Conservation (phyloP, 371 early-diverging fungal species). For the Paramicrosporidium saccamoebae region DNA sequence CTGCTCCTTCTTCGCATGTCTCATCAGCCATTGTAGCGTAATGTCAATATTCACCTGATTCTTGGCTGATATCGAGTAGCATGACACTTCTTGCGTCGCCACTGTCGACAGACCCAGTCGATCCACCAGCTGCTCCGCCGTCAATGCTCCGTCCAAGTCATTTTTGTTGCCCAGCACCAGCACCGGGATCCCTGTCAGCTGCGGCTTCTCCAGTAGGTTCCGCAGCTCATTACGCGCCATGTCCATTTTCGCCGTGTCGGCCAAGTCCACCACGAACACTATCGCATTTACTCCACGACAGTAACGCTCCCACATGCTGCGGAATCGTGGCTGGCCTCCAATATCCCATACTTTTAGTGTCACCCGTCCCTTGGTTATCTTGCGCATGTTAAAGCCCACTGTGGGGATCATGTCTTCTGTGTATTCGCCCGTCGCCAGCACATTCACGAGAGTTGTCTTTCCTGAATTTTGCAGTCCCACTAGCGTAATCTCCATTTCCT, state of each 20-base stretch:
- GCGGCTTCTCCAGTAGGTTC: slow-evolving; percentile 57
- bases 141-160: slow-evolving; percentile 62
- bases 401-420: slow-evolving; percentile 89
- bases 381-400: slow-evolving; percentile 94
- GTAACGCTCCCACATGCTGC: slow-evolving; percentile 93
- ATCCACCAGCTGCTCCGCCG: slow-evolving; percentile 69
- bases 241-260: slow-evolving; percentile 63
- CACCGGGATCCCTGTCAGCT: slow-evolving; percentile 63
- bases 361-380: slow-evolving; percentile 57
- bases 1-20: slow-evolving; percentile 14
- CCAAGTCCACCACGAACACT: slow-evolving; percentile 87
- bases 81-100: slow-evolving; percentile 50
- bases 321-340: slow-evolving; percentile 80
- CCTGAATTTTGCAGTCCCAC: slow-evolving; percentile 92
- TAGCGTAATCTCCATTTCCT: slow-evolving; percentile 90
- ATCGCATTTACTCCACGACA: slow-evolving; percentile 85
- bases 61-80: slow-evolving; percentile 95
- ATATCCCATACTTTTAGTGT: slow-evolving; percentile 96
- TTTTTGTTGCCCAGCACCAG: slow-evolving; percentile 97
- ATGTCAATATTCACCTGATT: slow-evolving; percentile 87
- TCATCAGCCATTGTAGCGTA: slow-evolving; percentile 83
- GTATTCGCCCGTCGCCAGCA: slow-evolving; percentile 79
- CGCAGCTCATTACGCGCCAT: slow-evolving; percentile 69
- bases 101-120: slow-evolving; percentile 20
- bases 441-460: slow-evolving; percentile 87